A percentile compares a stretch with the other conserved stretches of the same genome.
phyloP scores from a whole-genome alignment of 1,284 basidiomycete species.

The Boletellus deceptivus region DNA sequence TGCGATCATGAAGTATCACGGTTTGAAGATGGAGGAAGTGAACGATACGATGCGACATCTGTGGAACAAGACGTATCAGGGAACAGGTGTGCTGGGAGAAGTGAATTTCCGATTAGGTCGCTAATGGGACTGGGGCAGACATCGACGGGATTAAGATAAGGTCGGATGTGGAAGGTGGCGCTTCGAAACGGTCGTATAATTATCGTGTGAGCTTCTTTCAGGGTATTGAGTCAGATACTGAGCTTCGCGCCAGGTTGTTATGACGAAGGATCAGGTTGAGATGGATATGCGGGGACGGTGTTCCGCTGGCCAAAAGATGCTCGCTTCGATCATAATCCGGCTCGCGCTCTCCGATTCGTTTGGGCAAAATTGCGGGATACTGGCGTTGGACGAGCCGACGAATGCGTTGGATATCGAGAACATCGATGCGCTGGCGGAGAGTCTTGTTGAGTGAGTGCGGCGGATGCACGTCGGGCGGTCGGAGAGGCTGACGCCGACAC shows the following conservation, averaged over 20 bases:
- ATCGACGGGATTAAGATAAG: slow-evolving; percentile 97
- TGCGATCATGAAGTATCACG: slow-evolving; percentile 97
- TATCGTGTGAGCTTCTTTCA: slow-evolving; percentile 70
- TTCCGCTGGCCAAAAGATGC: slow-evolving; percentile 97
- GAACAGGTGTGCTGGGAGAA: slow-evolving; percentile 66
- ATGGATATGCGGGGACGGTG: slow-evolving; percentile 99
- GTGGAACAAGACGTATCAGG: slow-evolving; percentile 99
- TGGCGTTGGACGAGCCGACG: slow-evolving; percentile 97
- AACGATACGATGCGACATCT: slow-evolving; percentile 95
- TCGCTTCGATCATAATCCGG: slow-evolving; percentile 98
- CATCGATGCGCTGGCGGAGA: slow-evolving; percentile 89
- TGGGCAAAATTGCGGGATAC: slow-evolving; percentile 95
- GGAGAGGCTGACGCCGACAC: slow-evolving; percentile 2
- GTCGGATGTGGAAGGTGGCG: slow-evolving; percentile 88
- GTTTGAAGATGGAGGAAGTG: slow-evolving; percentile 99
- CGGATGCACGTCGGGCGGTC: background rate
- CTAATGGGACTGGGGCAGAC: slow-evolving; percentile 50
- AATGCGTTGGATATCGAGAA: slow-evolving; percentile 97
- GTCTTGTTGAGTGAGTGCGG: slow-evolving; percentile 82
- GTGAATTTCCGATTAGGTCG: slow-evolving; percentile 12
- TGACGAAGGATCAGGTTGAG: slow-evolving; percentile 98
- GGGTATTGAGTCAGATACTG: slow-evolving; percentile 18
- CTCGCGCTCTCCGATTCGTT: slow-evolving; percentile 98
- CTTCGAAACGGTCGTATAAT: slow-evolving; percentile 92
- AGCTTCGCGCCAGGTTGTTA: slow-evolving; percentile 71